Evolutionary conservation across 768 basidiomycete genomes (phyloP).

Genomic region (Roridomyces roridus): DNA sequence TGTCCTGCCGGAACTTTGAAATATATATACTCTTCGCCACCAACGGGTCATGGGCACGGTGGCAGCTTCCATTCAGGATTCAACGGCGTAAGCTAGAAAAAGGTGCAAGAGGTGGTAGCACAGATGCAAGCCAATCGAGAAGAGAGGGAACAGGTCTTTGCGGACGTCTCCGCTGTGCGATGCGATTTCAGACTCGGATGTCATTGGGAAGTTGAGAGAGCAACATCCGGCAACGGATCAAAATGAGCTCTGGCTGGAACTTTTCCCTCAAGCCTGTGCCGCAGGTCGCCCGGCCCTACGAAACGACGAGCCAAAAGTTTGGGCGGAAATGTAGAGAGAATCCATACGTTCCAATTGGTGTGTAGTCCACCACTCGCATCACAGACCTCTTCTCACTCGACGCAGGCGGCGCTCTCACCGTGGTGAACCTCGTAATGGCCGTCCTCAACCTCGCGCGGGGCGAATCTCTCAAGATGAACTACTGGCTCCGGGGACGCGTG

Average conservation of each 20-base stretch:
- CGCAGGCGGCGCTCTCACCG: conserved; percentile 53
- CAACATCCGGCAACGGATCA: no score
- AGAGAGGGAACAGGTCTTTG: no score
- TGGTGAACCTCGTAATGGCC: conserved; percentile 60
- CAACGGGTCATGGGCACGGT: no score
- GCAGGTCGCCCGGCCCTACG: conserved; percentile 27
- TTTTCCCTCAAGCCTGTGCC: conserved; percentile 23
- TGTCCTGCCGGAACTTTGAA: no score
- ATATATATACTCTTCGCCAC: no score
- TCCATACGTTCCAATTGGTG: conserved; percentile 66
- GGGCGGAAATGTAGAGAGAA: conserved; percentile 59
- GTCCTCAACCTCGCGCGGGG: conserved; percentile 55
- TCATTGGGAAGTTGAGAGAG: no score
- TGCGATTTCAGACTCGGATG: no score
- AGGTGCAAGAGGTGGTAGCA: no score
- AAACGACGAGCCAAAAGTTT: conserved; percentile 47
- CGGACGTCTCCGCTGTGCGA: no score
- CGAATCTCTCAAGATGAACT: conserved; percentile 53
- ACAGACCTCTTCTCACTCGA: background rate
- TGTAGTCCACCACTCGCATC: conserved; percentile 21
- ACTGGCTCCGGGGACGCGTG: conserved; percentile 66
- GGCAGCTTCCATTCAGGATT: no score
- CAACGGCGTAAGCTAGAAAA: no score
- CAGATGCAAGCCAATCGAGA: no score
- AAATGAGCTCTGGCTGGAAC: conserved; percentile 14